Evolutionary conservation across 495 filamentous ascomycete genomes (phyloP).

Genomic region (Penicillium atrosanguineum): DNA sequence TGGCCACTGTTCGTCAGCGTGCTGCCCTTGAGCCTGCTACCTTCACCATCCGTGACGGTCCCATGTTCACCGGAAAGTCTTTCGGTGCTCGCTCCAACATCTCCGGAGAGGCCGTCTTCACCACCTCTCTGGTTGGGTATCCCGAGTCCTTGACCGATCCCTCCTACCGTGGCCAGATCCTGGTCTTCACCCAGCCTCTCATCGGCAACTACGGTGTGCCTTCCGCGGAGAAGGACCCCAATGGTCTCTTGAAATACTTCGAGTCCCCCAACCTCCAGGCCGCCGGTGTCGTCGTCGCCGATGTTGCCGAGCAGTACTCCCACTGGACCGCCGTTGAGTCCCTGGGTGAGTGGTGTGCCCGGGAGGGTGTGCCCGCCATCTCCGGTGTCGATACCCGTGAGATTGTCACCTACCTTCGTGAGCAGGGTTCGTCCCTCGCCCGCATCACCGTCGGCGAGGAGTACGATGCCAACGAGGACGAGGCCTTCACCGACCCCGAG

Average conservation of each 20-base stretch:
- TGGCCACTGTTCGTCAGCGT: conserved; percentile 71
- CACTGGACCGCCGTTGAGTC: conserved; percentile 99
- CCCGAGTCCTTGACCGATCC: conserved; percentile 98
- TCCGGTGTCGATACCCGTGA: conserved; percentile 95
- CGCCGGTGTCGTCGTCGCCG: conserved; percentile 90
- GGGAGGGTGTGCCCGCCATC: conserved; percentile 94
- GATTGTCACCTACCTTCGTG: conserved; percentile 92
- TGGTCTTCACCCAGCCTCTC: conserved; percentile 97
- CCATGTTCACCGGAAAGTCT: conserved; percentile 89
- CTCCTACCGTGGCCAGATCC: conserved; percentile 96
- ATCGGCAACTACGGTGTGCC: conserved; percentile 99
- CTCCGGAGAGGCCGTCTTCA: conserved; percentile 93
- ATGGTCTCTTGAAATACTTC: conserved; percentile 85
- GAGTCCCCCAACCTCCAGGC: conserved; percentile 97
- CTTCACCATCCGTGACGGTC: conserved; percentile 93
- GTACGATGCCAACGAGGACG: conserved; percentile 98
- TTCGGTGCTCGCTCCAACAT: conserved; percentile 91
- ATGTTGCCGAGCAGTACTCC: conserved; percentile 88
- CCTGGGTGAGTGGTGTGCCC: conserved; percentile 87
- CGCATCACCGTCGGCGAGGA: conserved; percentile 95
- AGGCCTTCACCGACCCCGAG: conserved; percentile 91
- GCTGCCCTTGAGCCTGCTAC: conserved; percentile 76
- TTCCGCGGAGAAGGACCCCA: conserved; percentile 69
- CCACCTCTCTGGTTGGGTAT: conserved; percentile 89
- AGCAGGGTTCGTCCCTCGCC: conserved; percentile 93